These are phyloP conservation scores for Penicillium fuscoglaucum DNA, from an alignment of 2,329 filamentous ascomycete species.

Conservation along the genomic window DNA sequence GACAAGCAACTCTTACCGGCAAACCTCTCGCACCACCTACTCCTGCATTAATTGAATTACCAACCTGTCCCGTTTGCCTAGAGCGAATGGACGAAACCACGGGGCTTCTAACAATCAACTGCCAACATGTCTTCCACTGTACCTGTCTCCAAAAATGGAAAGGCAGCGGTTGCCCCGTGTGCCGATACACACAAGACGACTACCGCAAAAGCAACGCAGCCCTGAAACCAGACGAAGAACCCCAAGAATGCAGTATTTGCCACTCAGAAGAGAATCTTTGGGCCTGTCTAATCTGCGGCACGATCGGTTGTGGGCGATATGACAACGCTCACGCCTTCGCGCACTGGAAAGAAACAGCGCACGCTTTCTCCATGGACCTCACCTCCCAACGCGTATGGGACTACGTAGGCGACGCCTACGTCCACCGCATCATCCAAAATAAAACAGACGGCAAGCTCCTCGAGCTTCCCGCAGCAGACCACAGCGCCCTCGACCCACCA, in stretches of 20 bases:
- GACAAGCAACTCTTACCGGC: constrained; percentile 51
- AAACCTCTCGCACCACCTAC: constrained; percentile 73
- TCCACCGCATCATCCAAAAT: constrained; percentile 90
- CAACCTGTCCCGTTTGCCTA: constrained; percentile 92
- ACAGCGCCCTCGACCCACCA: constrained; percentile 45
- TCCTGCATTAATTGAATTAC: constrained; percentile 82
- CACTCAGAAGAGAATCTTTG: constrained; percentile 80
- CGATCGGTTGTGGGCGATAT: constrained; percentile 90
- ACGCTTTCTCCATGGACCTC: constrained; percentile 90
- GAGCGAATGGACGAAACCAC: constrained; percentile 98
- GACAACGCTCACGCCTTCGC: constrained; percentile 91
- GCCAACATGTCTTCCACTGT: constrained; percentile 97
- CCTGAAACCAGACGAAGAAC: constrained; percentile 56
- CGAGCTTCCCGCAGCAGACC: constrained; percentile 69
- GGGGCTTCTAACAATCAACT: constrained; percentile 90
- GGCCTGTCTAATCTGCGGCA: constrained; percentile 93
- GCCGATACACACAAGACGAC: constrained; percentile 76
- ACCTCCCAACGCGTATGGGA: constrained; percentile 97
- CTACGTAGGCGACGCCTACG: constrained; percentile 92
- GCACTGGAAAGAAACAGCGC: constrained; percentile 85
- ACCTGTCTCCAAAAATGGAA: constrained; percentile 96
- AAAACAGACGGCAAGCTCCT: constrained; percentile 91
- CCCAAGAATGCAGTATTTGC: constrained; percentile 71
- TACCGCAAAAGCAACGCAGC: constrained; percentile 49
- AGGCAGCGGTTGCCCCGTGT: constrained; percentile 90